These are phyloP conservation scores for Kazachstania bromeliacearum DNA, from an alignment of 805 yeast genomes.

Conservation along the genomic window DNA sequence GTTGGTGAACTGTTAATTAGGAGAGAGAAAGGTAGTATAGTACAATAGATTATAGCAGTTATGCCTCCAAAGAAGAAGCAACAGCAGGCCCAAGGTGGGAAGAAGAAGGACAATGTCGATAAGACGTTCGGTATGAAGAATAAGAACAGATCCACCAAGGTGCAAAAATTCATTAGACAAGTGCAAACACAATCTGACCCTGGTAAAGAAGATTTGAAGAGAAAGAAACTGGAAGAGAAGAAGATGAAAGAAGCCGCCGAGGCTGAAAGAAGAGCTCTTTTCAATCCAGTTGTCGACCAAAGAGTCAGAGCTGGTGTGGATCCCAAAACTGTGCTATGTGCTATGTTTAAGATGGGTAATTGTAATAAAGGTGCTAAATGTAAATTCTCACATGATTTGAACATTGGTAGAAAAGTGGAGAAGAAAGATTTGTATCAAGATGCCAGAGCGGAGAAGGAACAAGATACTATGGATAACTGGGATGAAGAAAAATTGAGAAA, in stretches of 20 bases:
- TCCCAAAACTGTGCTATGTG: slow-evolving; percentile 89
- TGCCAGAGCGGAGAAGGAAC: slow-evolving; percentile 57
- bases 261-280: slow-evolving; percentile 72
- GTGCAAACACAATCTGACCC: slow-evolving; percentile 54
- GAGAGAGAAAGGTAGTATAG: too few species aligned
- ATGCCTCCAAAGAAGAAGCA: slow-evolving; percentile 70
- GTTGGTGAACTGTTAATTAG: too few species aligned
- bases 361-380: slow-evolving; percentile 79
- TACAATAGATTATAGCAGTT: too few species aligned
- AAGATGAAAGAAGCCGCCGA: slow-evolving; percentile 87
- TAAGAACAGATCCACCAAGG: slow-evolving; percentile 88
- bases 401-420: slow-evolving; percentile 75
- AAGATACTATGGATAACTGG: slow-evolving; percentile 93
- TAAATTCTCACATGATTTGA: slow-evolving; percentile 86
- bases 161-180: slow-evolving; percentile 62
- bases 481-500: slow-evolving; percentile 88
- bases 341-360: slow-evolving; percentile 73
- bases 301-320: slow-evolving; percentile 95
- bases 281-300: slow-evolving; percentile 61
- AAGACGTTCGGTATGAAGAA: slow-evolving; percentile 94
- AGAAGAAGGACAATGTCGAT: slow-evolving; percentile 66
- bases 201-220: slow-evolving; percentile 68
- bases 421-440: slow-evolving; percentile 92
- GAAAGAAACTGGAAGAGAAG: slow-evolving; percentile 64
- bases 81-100: slow-evolving; percentile 40